phyloP scores from a whole-genome alignment of 768 basidiomycete genomes.

The Dacryopinax primogenitus region DNA sequence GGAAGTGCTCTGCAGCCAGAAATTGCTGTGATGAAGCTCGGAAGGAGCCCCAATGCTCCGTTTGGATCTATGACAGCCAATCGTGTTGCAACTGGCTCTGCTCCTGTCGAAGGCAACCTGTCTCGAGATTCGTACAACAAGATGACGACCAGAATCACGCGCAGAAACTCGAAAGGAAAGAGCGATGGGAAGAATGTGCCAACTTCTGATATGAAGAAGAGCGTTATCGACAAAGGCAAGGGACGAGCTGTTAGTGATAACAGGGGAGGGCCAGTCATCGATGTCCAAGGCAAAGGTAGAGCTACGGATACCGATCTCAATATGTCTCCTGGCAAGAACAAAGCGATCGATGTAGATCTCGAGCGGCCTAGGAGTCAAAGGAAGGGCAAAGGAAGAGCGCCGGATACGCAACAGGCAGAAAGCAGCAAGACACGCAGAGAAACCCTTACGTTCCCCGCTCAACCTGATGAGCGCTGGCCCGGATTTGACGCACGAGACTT shows the following conservation, averaged over 20 bases:
- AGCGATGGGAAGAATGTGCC: neutral
- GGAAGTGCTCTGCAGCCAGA: neutral
- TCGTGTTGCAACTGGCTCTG: neutral
- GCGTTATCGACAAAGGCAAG: constrained; percentile 1
- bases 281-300: no score
- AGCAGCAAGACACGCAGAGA: neutral
- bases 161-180: neutral
- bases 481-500: neutral
- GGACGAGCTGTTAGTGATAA: no score
- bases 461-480: neutral
- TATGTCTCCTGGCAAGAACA: neutral
- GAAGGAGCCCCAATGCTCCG: neutral
- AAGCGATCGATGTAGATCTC: neutral
- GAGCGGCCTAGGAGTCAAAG: neutral
- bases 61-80: neutral
- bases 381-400: neutral
- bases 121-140: neutral
- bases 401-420: neutral
- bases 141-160: neutral
- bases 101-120: neutral
- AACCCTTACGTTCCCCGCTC: neutral
- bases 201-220: neutral
- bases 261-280: no score
- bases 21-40: neutral
- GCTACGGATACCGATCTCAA: neutral